These are phyloP conservation scores for Claviceps quebecensis DNA, from an alignment of 2,329 filamentous ascomycete genomes.

Conservation along the genomic window DNA sequence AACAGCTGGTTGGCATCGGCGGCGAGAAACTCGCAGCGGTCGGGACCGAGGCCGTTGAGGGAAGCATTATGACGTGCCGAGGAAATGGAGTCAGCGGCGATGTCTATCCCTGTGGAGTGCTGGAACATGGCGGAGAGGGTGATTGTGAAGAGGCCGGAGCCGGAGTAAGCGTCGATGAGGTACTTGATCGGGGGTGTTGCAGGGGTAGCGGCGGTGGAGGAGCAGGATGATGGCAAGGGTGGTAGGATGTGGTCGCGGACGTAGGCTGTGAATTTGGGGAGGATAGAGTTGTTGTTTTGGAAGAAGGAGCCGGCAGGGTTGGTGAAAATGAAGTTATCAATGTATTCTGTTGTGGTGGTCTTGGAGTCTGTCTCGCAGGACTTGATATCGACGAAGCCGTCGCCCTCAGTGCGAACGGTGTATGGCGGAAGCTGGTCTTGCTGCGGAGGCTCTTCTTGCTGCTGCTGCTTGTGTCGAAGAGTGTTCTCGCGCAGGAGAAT, in stretches of 20 bases:
- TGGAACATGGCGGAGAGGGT: constrained; percentile 77
- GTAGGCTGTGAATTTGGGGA: constrained; percentile 73
- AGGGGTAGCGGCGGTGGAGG: constrained; percentile 17
- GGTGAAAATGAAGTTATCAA: constrained; percentile 71
- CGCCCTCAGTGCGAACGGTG: constrained; percentile 34
- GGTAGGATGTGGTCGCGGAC: constrained; percentile 52
- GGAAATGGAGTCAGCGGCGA: constrained; percentile 62
- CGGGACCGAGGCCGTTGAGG: constrained; percentile 54
- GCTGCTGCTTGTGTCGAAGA: constrained; percentile 40
- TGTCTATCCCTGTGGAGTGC: constrained; percentile 79
- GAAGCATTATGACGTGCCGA: constrained; percentile 67
- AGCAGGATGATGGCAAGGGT: constrained; percentile 42
- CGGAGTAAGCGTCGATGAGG: constrained; percentile 95
- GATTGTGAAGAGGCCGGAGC: constrained; percentile 93
- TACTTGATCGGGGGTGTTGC: constrained; percentile 54
- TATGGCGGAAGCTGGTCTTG: constrained; percentile 15
- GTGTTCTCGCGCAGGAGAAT: constrained; percentile 82
- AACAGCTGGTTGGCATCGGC: constrained; percentile 81
- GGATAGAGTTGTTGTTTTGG: constrained; percentile 99
- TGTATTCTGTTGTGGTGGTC: constrained; percentile 71
- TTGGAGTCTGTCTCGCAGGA: constrained; percentile 81
- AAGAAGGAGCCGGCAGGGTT: constrained; percentile 94
- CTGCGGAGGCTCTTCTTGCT: constrained; percentile 4
- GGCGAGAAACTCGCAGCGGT: constrained; percentile 71
- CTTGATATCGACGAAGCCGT: constrained; percentile 60